Evolutionary conservation across 2,329 filamentous ascomycete genomes (phyloP).

Genomic region (Rutstroemia sp.): DNA sequence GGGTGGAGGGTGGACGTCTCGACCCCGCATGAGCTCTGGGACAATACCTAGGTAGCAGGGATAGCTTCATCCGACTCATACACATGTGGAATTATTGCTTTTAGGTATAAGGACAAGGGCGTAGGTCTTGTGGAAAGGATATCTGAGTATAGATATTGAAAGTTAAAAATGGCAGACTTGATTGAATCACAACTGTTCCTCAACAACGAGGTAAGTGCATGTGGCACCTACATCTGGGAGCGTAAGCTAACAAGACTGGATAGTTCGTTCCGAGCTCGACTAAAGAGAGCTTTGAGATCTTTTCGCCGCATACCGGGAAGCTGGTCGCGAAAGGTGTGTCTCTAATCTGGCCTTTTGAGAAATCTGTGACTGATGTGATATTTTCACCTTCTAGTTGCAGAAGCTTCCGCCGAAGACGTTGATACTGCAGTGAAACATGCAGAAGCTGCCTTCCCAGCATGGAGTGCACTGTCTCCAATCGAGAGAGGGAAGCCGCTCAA

Average conservation of each 20-base stretch:
- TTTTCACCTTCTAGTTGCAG: conserved; percentile 30
- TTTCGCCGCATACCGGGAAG: conserved; percentile 36
- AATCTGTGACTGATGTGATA: not conserved
- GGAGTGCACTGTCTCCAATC: conserved; percentile 35
- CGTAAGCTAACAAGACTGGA: too few relatives aligned
- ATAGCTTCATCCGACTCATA: too few relatives aligned
- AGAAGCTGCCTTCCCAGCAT: conserved; percentile 37
- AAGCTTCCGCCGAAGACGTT: conserved; percentile 38
- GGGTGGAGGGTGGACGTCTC: too few relatives aligned
- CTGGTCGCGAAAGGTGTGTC: conserved; percentile 29
- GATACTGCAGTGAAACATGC: conserved; percentile 38
- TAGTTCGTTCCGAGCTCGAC: conserved; percentile 39
- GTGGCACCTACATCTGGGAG: too few relatives aligned
- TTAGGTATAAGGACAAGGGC: too few relatives aligned
- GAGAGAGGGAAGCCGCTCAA: conserved; percentile 37
- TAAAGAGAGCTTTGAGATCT: conserved; percentile 37
- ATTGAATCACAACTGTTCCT: not conserved
- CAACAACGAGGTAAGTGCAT: not conserved
- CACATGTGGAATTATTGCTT: too few relatives aligned
- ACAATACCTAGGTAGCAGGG: too few relatives aligned
- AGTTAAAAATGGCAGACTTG: too few relatives aligned
- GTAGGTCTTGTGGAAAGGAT: too few relatives aligned
- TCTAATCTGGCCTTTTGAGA: not conserved
- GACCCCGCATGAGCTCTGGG: too few relatives aligned
- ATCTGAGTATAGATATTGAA: too few relatives aligned